Base-by-base conservation (phyloP, 164 flowering plant species). In the Hamamelis virginiana region DNA sequence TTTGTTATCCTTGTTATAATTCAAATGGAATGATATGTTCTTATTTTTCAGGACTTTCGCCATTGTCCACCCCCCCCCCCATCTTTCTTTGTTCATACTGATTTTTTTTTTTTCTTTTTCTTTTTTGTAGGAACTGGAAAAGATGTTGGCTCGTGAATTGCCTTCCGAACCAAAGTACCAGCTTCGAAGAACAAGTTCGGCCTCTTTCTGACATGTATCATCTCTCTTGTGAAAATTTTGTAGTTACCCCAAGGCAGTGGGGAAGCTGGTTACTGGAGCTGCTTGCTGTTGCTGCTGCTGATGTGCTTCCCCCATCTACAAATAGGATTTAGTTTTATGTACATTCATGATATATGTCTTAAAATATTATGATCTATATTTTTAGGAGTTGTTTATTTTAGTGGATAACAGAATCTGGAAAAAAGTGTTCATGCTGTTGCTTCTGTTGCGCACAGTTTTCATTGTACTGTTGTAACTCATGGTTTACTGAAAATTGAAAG, bases 151-250 rank as follows among this genome's bases (percentile, higher is more conserved):
- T 2, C 44, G 65, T 69, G 82, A 68, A 58, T 65, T 75, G 19
- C 70, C 72, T 22, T 74, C 81, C 1, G 86, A 79, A 75, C 84
- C 82, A 33, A 87, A 80, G 63, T 84, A 75, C 64, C 91, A 84
- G 75, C 94, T 89, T 46, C 81, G 94, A 51, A 81, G 94, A 77
- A 85, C 89, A 33, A 84, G 80, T 77, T 89, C 94, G 21, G 81
- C 85, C 22, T 60, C 74, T 25, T 75, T 85, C 75, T 89, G 76
- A 87, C 48, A 50, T 58, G 21, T 14, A 9, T 8, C 4, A 15
- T 23, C 27, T n/a, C n/a, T n/a, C 28, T 9, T 14, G 15, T 18
- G 45, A 28, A 23, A 46, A 21, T 69, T 60, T 48, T 28, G 48
- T 52, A 62, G 67, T 67, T 62, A 41, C 19, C 18, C 25, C 15